These are phyloP conservation scores for Mycena citricolor DNA, from an alignment of 1,284 basidiomycete species.

Conservation along the genomic window DNA sequence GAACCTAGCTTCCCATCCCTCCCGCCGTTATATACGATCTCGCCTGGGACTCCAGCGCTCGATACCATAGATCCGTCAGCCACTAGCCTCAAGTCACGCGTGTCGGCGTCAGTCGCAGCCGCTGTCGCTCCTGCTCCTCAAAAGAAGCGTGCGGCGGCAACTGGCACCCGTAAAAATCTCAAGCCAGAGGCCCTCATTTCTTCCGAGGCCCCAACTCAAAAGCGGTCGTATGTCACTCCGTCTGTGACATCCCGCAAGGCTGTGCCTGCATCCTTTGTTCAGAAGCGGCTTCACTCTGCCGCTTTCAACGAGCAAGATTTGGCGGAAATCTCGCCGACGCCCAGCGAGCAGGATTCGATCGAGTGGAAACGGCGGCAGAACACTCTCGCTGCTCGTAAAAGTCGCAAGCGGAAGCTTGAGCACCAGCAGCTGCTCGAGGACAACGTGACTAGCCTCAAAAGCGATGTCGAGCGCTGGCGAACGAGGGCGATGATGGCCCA, in stretches of 20 bases:
- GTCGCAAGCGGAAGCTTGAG: constrained; percentile 73
- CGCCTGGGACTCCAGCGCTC: constrained; percentile 13
- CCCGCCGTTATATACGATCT: constrained; percentile 17
- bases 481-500: constrained; percentile 44
- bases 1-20: no score
- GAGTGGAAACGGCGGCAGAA: constrained; percentile 79
- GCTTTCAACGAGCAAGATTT: constrained; percentile 45
- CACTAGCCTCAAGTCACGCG: constrained; percentile 9
- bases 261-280: constrained; percentile 33
- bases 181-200: constrained; percentile 51
- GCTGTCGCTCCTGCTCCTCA: background rate
- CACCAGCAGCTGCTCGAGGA: constrained; percentile 60
- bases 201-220: constrained; percentile 38
- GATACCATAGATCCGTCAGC: constrained; percentile 16
- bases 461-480: constrained; percentile 53
- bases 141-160: constrained; percentile 37
- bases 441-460: constrained; percentile 41
- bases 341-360: constrained; percentile 65
- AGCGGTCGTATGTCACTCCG: constrained; percentile 33
- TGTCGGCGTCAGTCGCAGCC: background rate
- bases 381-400: constrained; percentile 78
- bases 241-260: constrained; percentile 36
- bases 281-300: constrained; percentile 13
- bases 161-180: constrained; percentile 56
- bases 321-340: constrained; percentile 38